Conservation (phyloP, 306 rosid species). For the Hippophae tibetana region DNA sequence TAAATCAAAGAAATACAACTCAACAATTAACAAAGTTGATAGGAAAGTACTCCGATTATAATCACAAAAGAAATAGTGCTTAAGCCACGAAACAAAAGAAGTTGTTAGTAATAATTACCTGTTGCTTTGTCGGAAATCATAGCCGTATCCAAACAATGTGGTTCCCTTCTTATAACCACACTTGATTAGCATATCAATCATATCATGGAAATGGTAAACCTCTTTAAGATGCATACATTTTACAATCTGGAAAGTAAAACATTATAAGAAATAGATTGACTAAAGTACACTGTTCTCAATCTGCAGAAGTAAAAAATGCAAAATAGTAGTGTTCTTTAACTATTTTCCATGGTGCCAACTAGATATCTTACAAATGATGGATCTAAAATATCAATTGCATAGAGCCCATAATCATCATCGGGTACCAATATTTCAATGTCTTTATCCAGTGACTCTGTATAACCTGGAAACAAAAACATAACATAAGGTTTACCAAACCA, state of each 20-base stretch:
- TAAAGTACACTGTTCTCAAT: neutral
- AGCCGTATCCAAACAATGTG: conserved; percentile 90
- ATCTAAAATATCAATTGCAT: conserved; percentile 89
- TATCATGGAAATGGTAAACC: conserved; percentile 77
- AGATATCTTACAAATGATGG: conserved; percentile 50
- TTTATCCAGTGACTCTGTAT: conserved; percentile 53
- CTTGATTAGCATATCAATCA: conserved; percentile 75
- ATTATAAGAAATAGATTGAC: conserved; percentile 1
- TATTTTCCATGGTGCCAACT: neutral
- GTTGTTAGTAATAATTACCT: conserved; percentile 33
- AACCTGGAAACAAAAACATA: conserved; percentile 38
- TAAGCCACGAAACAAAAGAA: neutral
- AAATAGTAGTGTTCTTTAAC: neutral
- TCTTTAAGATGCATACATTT: conserved; percentile 62
- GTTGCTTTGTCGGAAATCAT: conserved; percentile 91
- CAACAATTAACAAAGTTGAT: neutral
- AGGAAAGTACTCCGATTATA: neutral
- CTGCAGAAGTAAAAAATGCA: neutral
- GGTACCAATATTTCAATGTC: conserved; percentile 59
- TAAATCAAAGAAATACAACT: neutral
- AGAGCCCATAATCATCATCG: conserved; percentile 65
- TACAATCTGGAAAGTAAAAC: conserved; percentile 44
- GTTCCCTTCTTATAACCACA: conserved; percentile 86
- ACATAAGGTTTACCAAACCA: neutral
- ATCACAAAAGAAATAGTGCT: neutral